Percentiles rank a stretch among this genome's conserved stretches.
Conservation (phyloP, 768 basidiomycete genomes). For the Coprinellus aureogranulatus region DNA sequence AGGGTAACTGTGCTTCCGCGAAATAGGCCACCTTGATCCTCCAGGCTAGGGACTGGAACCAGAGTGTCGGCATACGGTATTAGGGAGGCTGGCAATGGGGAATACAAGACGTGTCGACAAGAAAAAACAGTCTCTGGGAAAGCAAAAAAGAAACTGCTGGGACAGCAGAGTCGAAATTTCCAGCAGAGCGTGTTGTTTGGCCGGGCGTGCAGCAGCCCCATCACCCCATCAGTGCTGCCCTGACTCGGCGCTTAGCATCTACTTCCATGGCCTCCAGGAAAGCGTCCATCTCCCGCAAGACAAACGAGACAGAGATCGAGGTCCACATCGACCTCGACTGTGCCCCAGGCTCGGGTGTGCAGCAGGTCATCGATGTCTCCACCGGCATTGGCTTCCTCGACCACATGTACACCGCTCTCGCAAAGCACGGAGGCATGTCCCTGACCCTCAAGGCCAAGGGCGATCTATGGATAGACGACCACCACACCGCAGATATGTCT, state of each 20-base stretch:
- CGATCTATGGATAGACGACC: constrained; percentile 97
- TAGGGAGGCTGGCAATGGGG: too few relatives aligned
- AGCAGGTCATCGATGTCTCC: constrained; percentile 77
- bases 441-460: constrained; percentile 89
- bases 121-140: too few relatives aligned
- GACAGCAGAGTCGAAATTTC: too few relatives aligned
- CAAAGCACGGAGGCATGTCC: constrained; percentile 95
- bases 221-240: constrained; percentile 22
- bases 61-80: too few relatives aligned
- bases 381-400: constrained; percentile 99
- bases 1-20: too few relatives aligned
- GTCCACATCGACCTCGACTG: constrained; percentile 82
- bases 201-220: constrained; percentile 23
- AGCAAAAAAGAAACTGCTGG: too few relatives aligned
- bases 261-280: constrained; percentile 40
- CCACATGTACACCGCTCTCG: constrained; percentile 99
- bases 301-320: constrained; percentile 89
- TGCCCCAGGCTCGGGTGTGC: constrained; percentile 53
- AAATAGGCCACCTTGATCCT: too few relatives aligned
- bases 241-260: background rate
- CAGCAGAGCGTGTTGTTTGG: constrained; percentile 25
- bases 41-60: too few relatives aligned
- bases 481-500: constrained; percentile 95
- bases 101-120: too few relatives aligned
- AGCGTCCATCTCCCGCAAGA: constrained; percentile 77